Evolutionary conservation across 2,329 filamentous ascomycete genomes (phyloP).

Genomic region (Diaporthe helianthi): DNA sequence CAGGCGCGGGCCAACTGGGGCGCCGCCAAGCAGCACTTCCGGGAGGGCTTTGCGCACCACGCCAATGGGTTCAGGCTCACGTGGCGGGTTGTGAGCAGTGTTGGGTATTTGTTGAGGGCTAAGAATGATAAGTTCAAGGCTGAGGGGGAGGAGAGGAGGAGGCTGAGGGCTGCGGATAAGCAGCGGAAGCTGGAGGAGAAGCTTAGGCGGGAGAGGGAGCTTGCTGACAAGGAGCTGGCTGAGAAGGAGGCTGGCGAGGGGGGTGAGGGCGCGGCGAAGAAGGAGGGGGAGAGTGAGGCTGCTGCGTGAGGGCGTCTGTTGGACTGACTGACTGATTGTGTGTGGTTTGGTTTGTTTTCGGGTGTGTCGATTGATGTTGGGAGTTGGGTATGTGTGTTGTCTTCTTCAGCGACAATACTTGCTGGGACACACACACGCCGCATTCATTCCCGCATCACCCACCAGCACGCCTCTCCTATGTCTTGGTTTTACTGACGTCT

Average conservation of each 20-base stretch:
- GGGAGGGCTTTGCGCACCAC: slow-evolving; percentile 47
- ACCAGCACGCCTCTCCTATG: slow-evolving; percentile 11
- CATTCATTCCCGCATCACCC: neutral
- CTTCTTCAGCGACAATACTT: neutral
- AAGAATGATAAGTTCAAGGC: slow-evolving; percentile 44
- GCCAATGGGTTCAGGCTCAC: slow-evolving; percentile 43
- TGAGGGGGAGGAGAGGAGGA: slow-evolving; percentile 42
- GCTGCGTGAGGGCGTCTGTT: neutral
- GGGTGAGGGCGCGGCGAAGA: neutral
- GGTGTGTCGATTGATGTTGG: neutral
- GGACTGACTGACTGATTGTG: no score
- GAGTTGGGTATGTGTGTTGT: neutral
- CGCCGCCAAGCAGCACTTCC: slow-evolving; percentile 50
- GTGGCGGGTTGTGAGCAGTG: slow-evolving; percentile 42
- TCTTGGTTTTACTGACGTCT: slow-evolving; percentile 2
- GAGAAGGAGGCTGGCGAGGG: neutral
- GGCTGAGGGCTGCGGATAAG: slow-evolving; percentile 43
- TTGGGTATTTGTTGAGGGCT: slow-evolving; percentile 48
- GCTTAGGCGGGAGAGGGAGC: slow-evolving; percentile 28
- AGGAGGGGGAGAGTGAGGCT: neutral
- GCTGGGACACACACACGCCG: neutral
- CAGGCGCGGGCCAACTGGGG: slow-evolving; percentile 47
- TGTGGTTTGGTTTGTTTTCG: neutral
- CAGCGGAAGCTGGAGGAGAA: slow-evolving; percentile 39
- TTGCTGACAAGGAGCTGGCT: slow-evolving; percentile 25